Conservation (phyloP, 768 basidiomycete genomes). For the Mycena vitilis region DNA sequence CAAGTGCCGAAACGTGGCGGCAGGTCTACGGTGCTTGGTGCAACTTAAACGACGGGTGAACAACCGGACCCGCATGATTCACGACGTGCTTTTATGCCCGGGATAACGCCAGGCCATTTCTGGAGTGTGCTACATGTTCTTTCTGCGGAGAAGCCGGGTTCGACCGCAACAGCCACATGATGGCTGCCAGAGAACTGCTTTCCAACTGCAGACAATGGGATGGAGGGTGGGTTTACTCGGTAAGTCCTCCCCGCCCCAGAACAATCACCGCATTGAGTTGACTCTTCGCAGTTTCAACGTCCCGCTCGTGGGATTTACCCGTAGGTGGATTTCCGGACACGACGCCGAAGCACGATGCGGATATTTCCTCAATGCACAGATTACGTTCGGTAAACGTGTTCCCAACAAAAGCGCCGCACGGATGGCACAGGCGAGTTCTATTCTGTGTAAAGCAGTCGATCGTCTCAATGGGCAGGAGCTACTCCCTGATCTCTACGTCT, state of each 20-base stretch:
- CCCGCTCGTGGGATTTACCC: not conserved
- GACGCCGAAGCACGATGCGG: not conserved
- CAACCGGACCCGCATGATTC: too few species aligned
- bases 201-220: not conserved
- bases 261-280: not conserved
- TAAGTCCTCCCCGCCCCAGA: not conserved
- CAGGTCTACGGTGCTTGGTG: too few species aligned
- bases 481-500: too few species aligned
- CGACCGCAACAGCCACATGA: not conserved
- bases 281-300: constrained; percentile 5
- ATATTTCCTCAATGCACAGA: not conserved
- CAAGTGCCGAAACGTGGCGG: too few species aligned
- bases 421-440: not conserved
- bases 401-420: not conserved
- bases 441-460: too few species aligned
- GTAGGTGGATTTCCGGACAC: not conserved
- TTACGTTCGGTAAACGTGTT: not conserved
- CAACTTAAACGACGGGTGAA: too few species aligned
- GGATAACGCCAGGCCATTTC: not conserved
- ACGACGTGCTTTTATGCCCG: too few species aligned
- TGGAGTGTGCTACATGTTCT: not conserved
- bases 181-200: not conserved
- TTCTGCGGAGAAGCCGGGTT: not conserved
- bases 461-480: too few species aligned
- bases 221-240: not conserved